Evolutionary conservation across 331 rosid genomes (phyloP).

Genomic region (Spiraea crenata): DNA sequence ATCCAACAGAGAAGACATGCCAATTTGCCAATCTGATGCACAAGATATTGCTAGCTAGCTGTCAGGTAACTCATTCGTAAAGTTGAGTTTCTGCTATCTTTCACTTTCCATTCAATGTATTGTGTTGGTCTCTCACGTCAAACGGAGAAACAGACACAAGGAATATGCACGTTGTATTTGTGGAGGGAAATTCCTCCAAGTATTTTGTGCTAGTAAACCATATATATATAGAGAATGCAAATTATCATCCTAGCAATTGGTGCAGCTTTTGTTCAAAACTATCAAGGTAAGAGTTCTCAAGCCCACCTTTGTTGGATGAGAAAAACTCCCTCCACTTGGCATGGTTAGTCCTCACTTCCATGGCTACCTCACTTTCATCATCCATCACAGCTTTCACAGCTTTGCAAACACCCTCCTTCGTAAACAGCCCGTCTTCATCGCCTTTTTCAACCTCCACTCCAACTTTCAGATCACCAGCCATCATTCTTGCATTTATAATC

Average conservation of each 20-base stretch:
- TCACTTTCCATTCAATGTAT: too few relatives aligned
- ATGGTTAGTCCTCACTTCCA: constrained; percentile 38
- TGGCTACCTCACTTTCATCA: constrained; percentile 30
- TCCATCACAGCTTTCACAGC: constrained; percentile 39
- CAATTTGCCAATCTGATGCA: too few relatives aligned
- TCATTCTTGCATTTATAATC: constrained; percentile 50
- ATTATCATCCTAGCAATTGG: neutral
- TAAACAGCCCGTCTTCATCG: constrained; percentile 39
- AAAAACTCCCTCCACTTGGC: constrained; percentile 49
- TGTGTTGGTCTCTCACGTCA: too few relatives aligned
- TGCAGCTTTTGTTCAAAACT: constrained; percentile 37
- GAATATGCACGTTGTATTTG: too few relatives aligned
- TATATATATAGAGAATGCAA: neutral
- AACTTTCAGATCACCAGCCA: constrained; percentile 46
- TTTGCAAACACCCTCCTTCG: constrained; percentile 37
- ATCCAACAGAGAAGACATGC: too few relatives aligned
- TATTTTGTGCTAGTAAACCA: too few relatives aligned
- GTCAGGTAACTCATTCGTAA: too few relatives aligned
- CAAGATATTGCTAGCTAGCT: too few relatives aligned
- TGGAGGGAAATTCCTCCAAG: too few relatives aligned
- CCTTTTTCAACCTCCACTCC: constrained; percentile 52
- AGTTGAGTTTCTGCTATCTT: too few relatives aligned
- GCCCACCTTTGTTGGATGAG: constrained; percentile 18
- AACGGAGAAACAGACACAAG: too few relatives aligned
- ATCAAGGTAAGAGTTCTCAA: constrained; percentile 41